A percentile compares a stretch with the other conserved stretches of the same genome.
phyloP scores from a whole-genome alignment of 305 asterid genomes.

The Fraxinus dipetala region DNA sequence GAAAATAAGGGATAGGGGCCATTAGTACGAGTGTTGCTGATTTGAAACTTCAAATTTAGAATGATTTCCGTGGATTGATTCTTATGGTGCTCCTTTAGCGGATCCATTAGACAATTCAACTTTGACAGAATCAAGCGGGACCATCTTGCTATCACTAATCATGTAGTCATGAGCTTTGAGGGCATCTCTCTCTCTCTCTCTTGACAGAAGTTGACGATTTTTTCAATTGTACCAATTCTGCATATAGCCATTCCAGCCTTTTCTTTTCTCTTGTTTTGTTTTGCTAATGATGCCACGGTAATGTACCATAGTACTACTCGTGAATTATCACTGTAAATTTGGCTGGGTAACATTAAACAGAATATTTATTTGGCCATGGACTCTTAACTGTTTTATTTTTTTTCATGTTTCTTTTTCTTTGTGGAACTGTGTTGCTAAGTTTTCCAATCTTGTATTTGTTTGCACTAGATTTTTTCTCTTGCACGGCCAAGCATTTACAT shows the following conservation, averaged over 20 bases:
- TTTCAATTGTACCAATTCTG: neutral
- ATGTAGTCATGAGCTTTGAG: neutral
- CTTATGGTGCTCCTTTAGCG: neutral
- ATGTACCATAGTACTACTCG: neutral
- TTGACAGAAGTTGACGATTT: neutral
- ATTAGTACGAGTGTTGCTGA: neutral
- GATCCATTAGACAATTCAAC: neutral
- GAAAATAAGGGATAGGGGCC: conserved; percentile 1
- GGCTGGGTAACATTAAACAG: neutral
- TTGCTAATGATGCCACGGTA: neutral
- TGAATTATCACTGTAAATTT: neutral
- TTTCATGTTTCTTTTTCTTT: neutral
- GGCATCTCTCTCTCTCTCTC: no score
- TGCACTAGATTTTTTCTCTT: neutral
- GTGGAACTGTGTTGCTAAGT: neutral
- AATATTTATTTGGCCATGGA: neutral
- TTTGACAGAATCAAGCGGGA: neutral
- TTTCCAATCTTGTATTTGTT: neutral
- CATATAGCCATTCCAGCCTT: neutral
- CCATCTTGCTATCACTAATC: neutral
- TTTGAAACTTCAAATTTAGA: neutral
- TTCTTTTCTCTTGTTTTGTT: neutral
- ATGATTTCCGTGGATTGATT: neutral
- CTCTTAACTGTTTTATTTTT: neutral
- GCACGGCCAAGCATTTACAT: neutral